Evolutionary conservation across 495 filamentous ascomycete species (phyloP), one percentile per base, ranked within the genome.

Genomic region (Xylaria castorea): DNA sequence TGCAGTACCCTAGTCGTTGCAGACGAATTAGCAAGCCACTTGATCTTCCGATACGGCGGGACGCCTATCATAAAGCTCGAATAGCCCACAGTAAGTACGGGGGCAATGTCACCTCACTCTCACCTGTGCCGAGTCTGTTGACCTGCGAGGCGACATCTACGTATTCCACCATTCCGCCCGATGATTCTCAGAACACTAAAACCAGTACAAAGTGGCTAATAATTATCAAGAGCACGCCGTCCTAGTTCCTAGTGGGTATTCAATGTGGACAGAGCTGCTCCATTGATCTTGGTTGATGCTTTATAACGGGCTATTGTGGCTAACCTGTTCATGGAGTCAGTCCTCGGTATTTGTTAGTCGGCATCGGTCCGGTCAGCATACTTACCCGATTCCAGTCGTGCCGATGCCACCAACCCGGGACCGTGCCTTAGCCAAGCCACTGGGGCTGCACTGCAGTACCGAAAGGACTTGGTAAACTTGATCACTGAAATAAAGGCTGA

Each of bases 351-450:
- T 53, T 18, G 40, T 20, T 42, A 36, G 48, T 67, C 50, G 67
- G 53, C 67, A 50, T 61, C 67, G 38, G 67, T 61, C 38, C 67
- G 55, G 67, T 61, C 53, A 70, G 57, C 53, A 61, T 25, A 40
- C 46, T 44, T 70, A 70, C 55, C 67, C 50, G 57, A 62, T 16
- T 34, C 50, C 46, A 70, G 67, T 70, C 55, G 8, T 68, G 36
- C 36, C 66, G 66, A 68, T 68, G 66, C 50, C 50, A 72, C 51
- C 70, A 72, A 12, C 11, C 48, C 40, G 63, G 51, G 57, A 55
- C 53, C 70, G 42, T n/a, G 50, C 51, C 51, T 36, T 46, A 53
- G 42, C 58, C 44, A 63, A 71, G 68, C 53, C 67, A 48, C 40
- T 46, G 48, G 50, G 60, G 64, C 65, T 32, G 69, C 14, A 12